phyloP scores from a whole-genome alignment of 441 rosid genomes.

The Populus hybrid region DNA sequence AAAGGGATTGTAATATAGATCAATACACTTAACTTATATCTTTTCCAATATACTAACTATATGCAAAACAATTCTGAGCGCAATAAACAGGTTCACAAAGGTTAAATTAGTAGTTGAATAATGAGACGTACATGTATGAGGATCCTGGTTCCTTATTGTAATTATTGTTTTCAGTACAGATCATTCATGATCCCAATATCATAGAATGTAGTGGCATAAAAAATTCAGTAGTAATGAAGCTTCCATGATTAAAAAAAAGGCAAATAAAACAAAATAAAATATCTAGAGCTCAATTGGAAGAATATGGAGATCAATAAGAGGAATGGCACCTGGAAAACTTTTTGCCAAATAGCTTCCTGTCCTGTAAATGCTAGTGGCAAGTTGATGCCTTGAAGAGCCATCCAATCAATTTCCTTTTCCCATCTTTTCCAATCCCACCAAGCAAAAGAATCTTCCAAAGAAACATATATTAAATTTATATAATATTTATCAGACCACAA shows the following conservation, averaged over 20 bases:
- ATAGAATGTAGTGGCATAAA: neutral
- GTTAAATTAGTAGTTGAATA: neutral
- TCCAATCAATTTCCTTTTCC: constrained; percentile 83
- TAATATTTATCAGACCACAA: constrained; percentile 7
- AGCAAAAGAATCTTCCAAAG: constrained; percentile 57
- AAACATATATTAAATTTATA: neutral
- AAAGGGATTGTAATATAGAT: neutral
- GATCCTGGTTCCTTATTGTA: neutral
- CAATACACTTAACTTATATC: neutral
- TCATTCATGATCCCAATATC: neutral
- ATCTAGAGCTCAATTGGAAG: neutral
- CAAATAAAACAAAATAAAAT: neutral
- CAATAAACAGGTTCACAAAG: neutral
- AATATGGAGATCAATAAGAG: constrained; percentile 3
- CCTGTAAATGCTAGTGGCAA: constrained; percentile 76
- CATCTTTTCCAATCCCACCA: constrained; percentile 89
- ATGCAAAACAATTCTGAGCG: neutral
- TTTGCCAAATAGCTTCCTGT: constrained; percentile 73
- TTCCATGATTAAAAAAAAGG: neutral
- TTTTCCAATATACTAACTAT: neutral
- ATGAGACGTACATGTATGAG: neutral
- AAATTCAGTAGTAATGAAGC: too few species aligned
- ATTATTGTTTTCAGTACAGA: neutral
- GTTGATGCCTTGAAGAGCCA: constrained; percentile 80
- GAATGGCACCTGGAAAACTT: constrained; percentile 54